A percentile compares a stretch with the other conserved stretches of the same genome.
Conservation (phyloP, 352 stramenopile genomes). For the Bremia lactucae region DNA sequence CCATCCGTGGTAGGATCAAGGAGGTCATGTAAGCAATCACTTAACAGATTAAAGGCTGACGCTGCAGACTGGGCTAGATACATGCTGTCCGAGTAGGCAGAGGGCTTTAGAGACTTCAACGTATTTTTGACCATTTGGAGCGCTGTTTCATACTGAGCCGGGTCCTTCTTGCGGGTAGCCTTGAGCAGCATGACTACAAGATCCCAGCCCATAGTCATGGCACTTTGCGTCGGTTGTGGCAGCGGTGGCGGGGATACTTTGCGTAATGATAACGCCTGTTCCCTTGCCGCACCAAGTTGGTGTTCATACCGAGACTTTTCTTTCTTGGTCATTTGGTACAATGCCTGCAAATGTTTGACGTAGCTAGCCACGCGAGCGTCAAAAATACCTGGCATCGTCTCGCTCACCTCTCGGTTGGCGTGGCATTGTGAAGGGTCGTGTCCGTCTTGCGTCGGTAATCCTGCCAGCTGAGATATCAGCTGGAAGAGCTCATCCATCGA, state of each 20-base stretch:
- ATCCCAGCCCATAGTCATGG: conserved; percentile 76
- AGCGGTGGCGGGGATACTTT: conserved; percentile 62
- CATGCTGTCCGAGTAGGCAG: conserved; percentile 72
- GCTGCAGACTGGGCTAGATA: conserved; percentile 70
- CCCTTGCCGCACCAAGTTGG: conserved; percentile 35
- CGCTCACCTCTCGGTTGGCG: conserved; percentile 6
- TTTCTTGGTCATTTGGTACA: conserved; percentile 75
- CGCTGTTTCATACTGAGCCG: conserved; percentile 51
- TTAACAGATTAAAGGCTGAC: conserved; percentile 60
- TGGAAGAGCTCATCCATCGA: conserved; percentile 72
- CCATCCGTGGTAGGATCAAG: conserved; percentile 11
- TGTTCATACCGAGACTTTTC: conserved; percentile 76
- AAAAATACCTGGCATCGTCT: conserved; percentile 36
- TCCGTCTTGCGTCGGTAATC: conserved; percentile 15
- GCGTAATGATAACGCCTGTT: conserved; percentile 48
- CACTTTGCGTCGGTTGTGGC: conserved; percentile 74
- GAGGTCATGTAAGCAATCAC: conserved; percentile 52
- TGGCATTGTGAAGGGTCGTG: conserved; percentile 4
- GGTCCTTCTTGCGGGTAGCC: conserved; percentile 53
- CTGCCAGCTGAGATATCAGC: conserved; percentile 60
- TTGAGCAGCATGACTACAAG: conserved; percentile 61
- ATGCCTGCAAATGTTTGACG: conserved; percentile 52
- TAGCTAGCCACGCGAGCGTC: conserved; percentile 60
- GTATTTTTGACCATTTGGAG: conserved; percentile 70
- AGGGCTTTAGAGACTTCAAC: conserved; percentile 59